These are phyloP conservation scores for Fusarium setosum DNA, from an alignment of 2,329 filamentous ascomycete genomes.

Conservation along the genomic window DNA sequence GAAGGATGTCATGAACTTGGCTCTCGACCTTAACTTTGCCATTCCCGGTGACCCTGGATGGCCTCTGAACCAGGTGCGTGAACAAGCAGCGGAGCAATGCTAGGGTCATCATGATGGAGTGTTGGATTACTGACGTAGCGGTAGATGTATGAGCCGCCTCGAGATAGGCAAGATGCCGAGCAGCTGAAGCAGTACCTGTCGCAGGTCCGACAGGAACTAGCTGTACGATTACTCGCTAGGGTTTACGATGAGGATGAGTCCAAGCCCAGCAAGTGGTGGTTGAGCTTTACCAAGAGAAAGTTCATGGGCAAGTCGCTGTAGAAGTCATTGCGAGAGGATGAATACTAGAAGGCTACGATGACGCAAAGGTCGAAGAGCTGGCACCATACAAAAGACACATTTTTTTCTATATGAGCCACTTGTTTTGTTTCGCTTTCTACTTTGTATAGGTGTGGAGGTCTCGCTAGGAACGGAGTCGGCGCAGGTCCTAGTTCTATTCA, in stretches of 20 bases:
- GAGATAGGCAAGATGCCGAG: conserved; percentile 90
- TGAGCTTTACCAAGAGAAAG: conserved; percentile 99
- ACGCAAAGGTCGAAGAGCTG: conserved; percentile 29
- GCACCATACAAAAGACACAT: conserved; percentile 35
- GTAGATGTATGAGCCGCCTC: conserved; percentile 88
- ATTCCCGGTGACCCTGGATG: conserved; percentile 94
- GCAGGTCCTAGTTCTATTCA: conserved; percentile 27
- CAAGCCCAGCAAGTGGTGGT: conserved; percentile 88
- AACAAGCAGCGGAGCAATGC: not conserved
- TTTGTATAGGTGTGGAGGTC: not conserved
- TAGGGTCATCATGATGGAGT: not conserved
- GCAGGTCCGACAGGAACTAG: conserved; percentile 94
- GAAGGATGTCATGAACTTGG: conserved; percentile 87
- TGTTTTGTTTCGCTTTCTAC: conserved; percentile 9
- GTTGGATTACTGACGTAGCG: conserved; percentile 13
- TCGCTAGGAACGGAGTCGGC: conserved; percentile 16
- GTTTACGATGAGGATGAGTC: conserved; percentile 86
- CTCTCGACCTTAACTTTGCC: conserved; percentile 93
- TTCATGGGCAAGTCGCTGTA: conserved; percentile 97
- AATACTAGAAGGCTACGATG: conserved; percentile 39
- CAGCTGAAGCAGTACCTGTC: conserved; percentile 87
- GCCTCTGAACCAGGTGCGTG: conserved; percentile 84
- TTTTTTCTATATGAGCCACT: conserved; percentile 4
- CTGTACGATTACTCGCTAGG: conserved; percentile 81
- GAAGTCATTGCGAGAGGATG: conserved; percentile 16